These are phyloP conservation scores for Lactifluus subvellereus DNA, from an alignment of 768 basidiomycete species.

Conservation along the genomic window DNA sequence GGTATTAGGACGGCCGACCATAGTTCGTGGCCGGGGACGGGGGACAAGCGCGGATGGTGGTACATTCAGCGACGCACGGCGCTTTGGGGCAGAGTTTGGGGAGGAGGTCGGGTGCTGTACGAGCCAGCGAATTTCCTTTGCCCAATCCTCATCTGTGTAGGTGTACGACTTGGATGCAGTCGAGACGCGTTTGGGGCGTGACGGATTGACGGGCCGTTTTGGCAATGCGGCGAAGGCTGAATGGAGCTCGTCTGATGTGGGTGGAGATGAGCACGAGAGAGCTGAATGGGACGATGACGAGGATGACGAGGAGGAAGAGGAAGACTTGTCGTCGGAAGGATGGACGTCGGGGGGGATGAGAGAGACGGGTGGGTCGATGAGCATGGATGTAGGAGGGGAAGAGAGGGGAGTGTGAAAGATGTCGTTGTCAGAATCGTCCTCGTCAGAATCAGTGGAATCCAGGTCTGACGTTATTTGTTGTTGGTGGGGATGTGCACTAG, in stretches of 20 bases:
- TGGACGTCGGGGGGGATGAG: constrained; percentile 2
- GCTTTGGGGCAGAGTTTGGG: constrained; percentile 7
- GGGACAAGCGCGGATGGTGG: constrained; percentile 2
- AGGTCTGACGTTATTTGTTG: not conserved
- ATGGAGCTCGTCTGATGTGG: constrained; percentile 22
- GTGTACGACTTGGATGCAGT: constrained; percentile 25
- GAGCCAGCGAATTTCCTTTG: constrained; percentile 63
- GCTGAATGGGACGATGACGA: constrained; percentile 1
- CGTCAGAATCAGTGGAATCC: constrained; percentile 11
- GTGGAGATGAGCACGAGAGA: constrained; percentile 20
- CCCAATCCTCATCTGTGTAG: constrained; percentile 58
- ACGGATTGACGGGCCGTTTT: constrained; percentile 4
- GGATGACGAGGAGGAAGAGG: constrained; percentile 23
- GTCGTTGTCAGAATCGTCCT: not conserved
- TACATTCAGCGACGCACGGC: constrained; percentile 12
- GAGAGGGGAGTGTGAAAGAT: constrained; percentile 24
- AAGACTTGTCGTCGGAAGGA: constrained; percentile 8
- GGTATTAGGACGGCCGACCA: constrained; percentile 22
- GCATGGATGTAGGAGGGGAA: constrained; percentile 22
- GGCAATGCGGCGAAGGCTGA: not conserved
- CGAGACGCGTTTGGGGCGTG: constrained; percentile 6
- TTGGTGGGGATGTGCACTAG: not conserved
- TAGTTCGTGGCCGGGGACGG: constrained; percentile 24
- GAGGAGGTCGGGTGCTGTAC: constrained; percentile 32
- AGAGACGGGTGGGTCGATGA: constrained; percentile 8